phyloP scores from a whole-genome alignment of 83 land plant species.

The Picea engelmannii region DNA sequence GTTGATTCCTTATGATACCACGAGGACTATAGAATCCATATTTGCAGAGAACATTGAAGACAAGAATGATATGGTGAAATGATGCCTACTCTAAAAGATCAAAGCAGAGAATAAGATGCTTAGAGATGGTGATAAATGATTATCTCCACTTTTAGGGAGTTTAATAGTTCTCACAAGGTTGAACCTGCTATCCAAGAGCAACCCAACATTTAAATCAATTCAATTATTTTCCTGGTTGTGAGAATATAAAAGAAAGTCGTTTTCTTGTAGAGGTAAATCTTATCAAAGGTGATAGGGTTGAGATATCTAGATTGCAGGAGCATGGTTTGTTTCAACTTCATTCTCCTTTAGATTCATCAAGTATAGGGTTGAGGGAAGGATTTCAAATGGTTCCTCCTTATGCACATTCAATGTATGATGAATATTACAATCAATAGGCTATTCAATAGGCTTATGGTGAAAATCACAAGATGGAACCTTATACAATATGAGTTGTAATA shows the following conservation, averaged over 20 bases:
- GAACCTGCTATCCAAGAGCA: constrained; percentile 27
- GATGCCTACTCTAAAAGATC: no score
- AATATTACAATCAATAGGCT: not conserved
- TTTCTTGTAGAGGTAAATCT: not conserved
- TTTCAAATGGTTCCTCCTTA: constrained; percentile 14
- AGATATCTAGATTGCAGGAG: constrained; percentile 1
- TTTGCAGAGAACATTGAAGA: no score
- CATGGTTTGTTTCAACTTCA: not conserved
- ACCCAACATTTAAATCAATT: constrained; percentile 41
- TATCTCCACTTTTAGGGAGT: no score
- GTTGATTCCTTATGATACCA: no score
- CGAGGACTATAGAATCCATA: no score
- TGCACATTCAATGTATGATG: not conserved
- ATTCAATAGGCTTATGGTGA: no score
- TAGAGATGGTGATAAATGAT: no score
- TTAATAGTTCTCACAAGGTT: no score
- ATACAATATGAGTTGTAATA: no score
- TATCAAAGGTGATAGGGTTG: not conserved
- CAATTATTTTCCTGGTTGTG: constrained; percentile 28
- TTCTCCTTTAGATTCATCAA: not conserved
- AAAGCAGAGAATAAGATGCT: no score
- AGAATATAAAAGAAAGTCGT: not conserved
- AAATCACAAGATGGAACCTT: no score
- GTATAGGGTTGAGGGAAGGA: not conserved
- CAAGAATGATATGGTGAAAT: no score